Evolutionary conservation across 768 basidiomycete genomes (phyloP), one percentile per base, ranked within the genome.

Genomic region (Naganishia randhawae): DNA sequence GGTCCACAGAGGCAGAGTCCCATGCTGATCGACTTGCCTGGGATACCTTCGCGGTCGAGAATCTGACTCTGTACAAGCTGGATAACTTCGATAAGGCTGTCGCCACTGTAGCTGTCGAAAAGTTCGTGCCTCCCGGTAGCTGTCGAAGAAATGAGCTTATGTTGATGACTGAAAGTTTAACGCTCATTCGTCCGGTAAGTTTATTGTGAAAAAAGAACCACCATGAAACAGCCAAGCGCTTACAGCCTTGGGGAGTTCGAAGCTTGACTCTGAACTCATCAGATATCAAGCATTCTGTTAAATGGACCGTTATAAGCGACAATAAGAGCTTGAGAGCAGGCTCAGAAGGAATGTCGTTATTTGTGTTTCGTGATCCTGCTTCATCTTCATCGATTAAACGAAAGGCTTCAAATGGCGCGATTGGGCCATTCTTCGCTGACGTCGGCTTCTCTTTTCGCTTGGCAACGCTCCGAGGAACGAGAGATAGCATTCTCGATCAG

Each of bases 221-320:
- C 14, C 32, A 33, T 19, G 32, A 37, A 35, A 31, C n/a, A 27
- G 25, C 10, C 31, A 22, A 9, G 31, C 16, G n/a, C 57, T 39
- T 41, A 61, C 57, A 61, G 22, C 57, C 57, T 61, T 61, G 57
- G 39, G 57, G 57, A 35, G 57, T 61, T 25, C 57, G 35, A 25
- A 61, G 57, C 27, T 41, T 61, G 19, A 61, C 2, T 25, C 9
- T 13, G 16, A 61, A 61, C 5, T 61, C 57, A 29, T 61, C 27
- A 9, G 57, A 61, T 17, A 61, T 41, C n/a, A 35, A 13, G 25
- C 57, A 61, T 22, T 29, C 27, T 25, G 57, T 61, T n/a, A 61
- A 25, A 25, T 37, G 37, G 8, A 35, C 22, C 11, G 57, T 61
- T 19, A 61, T 39, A 2, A 61, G 57, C 10, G 57, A 22, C 11